Conservation (phyloP, 2,329 filamentous ascomycete genomes). For the Gyromitra esculenta region DNA sequence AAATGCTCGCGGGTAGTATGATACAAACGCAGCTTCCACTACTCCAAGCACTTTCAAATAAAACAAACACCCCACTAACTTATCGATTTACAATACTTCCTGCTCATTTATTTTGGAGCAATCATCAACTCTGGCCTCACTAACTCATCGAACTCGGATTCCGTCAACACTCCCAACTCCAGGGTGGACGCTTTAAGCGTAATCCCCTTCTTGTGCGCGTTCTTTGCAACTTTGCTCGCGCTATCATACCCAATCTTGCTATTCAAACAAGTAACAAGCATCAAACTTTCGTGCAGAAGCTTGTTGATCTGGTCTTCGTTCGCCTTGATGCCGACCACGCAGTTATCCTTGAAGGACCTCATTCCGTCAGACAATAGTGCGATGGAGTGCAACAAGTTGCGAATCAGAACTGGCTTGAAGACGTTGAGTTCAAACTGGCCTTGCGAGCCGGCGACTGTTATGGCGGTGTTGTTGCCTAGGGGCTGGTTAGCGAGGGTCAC, state of each 20-base stretch:
- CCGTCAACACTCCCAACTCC: slow-evolving; percentile 87
- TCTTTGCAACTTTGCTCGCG: slow-evolving; percentile 97
- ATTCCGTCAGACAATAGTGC: slow-evolving; percentile 90
- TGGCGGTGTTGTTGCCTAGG: slow-evolving; percentile 80
- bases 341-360: slow-evolving; percentile 93
- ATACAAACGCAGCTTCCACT: slow-evolving; percentile 14
- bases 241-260: slow-evolving; percentile 97
- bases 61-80: neutral
- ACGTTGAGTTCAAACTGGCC: slow-evolving; percentile 99
- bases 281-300: slow-evolving; percentile 95
- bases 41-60: slow-evolving; percentile 10
- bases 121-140: slow-evolving; percentile 97
- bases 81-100: neutral
- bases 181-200: slow-evolving; percentile 94
- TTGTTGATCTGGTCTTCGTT: slow-evolving; percentile 91
- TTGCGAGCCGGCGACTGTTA: slow-evolving; percentile 94
- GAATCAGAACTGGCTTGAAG: slow-evolving; percentile 96
- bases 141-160: slow-evolving; percentile 87
- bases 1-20: neutral
- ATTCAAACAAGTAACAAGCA: slow-evolving; percentile 98
- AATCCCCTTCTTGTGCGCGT: slow-evolving; percentile 97
- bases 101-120: slow-evolving; percentile 69
- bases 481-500: slow-evolving; percentile 23
- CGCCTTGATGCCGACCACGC: slow-evolving; percentile 85
- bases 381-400: slow-evolving; percentile 91